Percentiles rank a stretch among this genome's conserved stretches.
Conservation (phyloP, 768 basidiomycete genomes). For the Suillus subluteus region DNA sequence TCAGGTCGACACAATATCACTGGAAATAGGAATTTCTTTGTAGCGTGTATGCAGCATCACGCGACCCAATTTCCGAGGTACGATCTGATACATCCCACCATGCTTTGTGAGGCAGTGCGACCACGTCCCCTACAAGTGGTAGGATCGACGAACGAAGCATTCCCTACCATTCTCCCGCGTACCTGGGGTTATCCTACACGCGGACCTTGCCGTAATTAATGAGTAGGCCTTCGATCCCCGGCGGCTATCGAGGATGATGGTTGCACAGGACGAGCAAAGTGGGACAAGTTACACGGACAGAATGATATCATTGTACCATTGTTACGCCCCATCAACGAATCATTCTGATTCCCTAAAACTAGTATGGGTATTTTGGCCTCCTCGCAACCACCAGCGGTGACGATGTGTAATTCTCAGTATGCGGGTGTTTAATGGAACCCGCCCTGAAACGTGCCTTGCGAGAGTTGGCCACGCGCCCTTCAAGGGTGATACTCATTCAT, state of each 20-base stretch:
- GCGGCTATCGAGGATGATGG: constrained; percentile 9
- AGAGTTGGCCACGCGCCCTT: neutral
- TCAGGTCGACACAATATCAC: neutral
- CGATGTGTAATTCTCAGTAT: neutral
- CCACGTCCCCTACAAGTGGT: neutral
- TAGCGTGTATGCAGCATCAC: neutral
- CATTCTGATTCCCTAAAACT: neutral
- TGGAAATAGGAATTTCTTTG: constrained; percentile 1
- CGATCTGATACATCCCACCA: neutral
- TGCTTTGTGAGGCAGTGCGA: neutral
- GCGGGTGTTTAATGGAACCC: neutral
- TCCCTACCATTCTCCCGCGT: neutral
- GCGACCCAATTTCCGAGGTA: constrained; percentile 2
- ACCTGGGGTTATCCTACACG: neutral
- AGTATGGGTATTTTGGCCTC: neutral
- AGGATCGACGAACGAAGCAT: constrained; percentile 3
- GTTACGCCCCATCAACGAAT: constrained; percentile 2
- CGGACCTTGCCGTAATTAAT: constrained; percentile 5
- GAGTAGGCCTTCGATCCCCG: neutral
- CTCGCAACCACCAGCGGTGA: neutral
- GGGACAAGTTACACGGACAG: neutral
- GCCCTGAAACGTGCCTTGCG: constrained; percentile 3
- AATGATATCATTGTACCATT: neutral
- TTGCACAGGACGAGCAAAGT: constrained; percentile 4
- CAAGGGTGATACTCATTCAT: neutral